Base-by-base conservation (phyloP, 257 asterid genomes). In the Fraxinus excelsior region DNA sequence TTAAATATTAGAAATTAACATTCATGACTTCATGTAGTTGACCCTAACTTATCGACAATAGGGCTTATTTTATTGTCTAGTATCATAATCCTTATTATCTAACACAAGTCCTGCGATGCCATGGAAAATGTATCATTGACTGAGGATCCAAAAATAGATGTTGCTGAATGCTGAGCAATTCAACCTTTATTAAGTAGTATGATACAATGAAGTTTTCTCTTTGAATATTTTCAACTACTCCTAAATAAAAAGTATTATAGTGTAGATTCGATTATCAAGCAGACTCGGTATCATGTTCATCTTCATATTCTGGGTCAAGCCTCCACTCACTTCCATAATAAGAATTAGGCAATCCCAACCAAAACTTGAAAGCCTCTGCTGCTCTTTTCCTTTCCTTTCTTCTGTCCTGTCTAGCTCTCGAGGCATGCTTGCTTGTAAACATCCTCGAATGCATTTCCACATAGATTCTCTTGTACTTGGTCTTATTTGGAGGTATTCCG, bases 381-480 rank as follows among this genome's bases (percentile, higher is more conserved):
- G 99, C 98, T 84, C 93, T 86, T 86, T 93, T 93, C 86, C 93
- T 92, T 29, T 93, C 99, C 80, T 68, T 85, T 76, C 99, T 91
- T 51, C 97, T 71, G 38, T 95, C 98, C 81, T 90, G 96, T 70
- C 99, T 83, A 42, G 99, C 97, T 83, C 87, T 84, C 7, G 99
- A 96, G 5, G 99, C 98, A n/a, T 96, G 99, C 93, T 96, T 96
- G 72, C 99, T 96, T 1, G 99, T 90, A 87, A 93, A 96, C 98
- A 96, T 96, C 84, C 94, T 88, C 13, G 98, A 91, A 82, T 96
- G 99, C 99, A 96, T 93, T 89, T 96, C 99, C 32, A 96, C 97
- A 13, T 91, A 93, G 56, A 96, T 96, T 83, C 97, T 86, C 80
- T 91, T 91, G 72, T 87, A 96, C 92, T 95, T 95, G 1, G 97